These are phyloP conservation scores for Periglandula ipomoeae DNA, from an alignment of 2,329 filamentous ascomycete genomes.

Conservation along the genomic window DNA sequence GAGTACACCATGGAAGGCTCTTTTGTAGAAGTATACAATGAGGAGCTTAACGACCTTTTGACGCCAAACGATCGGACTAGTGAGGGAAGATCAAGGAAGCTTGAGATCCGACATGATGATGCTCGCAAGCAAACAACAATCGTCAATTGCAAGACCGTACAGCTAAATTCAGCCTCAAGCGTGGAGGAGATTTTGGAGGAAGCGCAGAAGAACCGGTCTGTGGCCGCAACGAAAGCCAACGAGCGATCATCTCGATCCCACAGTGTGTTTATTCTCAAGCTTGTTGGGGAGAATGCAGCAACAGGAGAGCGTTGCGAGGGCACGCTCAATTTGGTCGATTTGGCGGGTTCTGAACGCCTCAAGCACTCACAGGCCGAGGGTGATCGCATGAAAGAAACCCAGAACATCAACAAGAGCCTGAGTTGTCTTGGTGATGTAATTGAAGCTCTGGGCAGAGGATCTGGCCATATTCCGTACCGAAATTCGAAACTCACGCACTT, in stretches of 20 bases:
- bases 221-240: slow-evolving; percentile 96
- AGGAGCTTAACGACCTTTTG: slow-evolving; percentile 87
- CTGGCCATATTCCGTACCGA: slow-evolving; percentile 80
- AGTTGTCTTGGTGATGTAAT: slow-evolving; percentile 93
- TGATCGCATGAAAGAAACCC: slow-evolving; percentile 83
- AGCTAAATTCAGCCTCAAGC: slow-evolving; percentile 67
- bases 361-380: slow-evolving; percentile 82
- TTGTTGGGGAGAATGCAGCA: slow-evolving; percentile 57
- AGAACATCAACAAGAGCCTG: slow-evolving; percentile 93
- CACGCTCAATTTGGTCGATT: slow-evolving; percentile 88
- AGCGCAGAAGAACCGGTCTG: slow-evolving; percentile 78
- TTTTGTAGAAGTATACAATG: slow-evolving; percentile 97
- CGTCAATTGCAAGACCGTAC: slow-evolving; percentile 67
- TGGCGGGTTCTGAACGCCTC: slow-evolving; percentile 85
- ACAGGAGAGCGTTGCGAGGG: slow-evolving; percentile 84
- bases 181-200: slow-evolving; percentile 73
- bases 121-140: slow-evolving; percentile 73
- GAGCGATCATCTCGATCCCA: slow-evolving; percentile 90
- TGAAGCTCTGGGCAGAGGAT: slow-evolving; percentile 77
- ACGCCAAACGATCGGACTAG: slow-evolving; percentile 48
- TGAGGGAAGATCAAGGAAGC: slow-evolving; percentile 66
- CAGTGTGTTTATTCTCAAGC: slow-evolving; percentile 89
- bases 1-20: slow-evolving; percentile 87
- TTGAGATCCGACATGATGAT: slow-evolving; percentile 83
- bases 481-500: slow-evolving; percentile 97